Evolutionary conservation across 805 yeast genomes (phyloP).

Genomic region (Candida peoriensis): DNA sequence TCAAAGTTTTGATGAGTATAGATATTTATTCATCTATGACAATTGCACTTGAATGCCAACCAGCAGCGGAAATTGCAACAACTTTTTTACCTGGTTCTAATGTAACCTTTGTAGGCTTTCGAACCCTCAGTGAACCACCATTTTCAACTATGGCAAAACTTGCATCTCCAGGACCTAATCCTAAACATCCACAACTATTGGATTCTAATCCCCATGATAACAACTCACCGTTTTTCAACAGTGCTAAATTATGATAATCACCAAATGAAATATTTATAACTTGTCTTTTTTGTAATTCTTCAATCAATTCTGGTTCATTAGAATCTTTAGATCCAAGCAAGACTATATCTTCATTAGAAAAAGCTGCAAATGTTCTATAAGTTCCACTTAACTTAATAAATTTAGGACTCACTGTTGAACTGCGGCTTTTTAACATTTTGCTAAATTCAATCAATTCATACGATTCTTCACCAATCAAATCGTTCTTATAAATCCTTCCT

Average conservation of each 20-base stretch:
- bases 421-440: conserved; percentile 24
- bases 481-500: conserved; percentile 30
- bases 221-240: conserved; percentile 52
- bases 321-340: conserved; percentile 14
- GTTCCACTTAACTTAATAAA: conserved; percentile 53
- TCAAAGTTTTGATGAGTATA: conserved; percentile 8
- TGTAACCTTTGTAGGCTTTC: conserved; percentile 38
- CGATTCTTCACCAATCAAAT: conserved; percentile 17
- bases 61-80: conserved; percentile 64
- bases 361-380: conserved; percentile 47
- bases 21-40: conserved; percentile 19
- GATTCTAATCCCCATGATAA: conserved; percentile 69
- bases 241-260: conserved; percentile 65
- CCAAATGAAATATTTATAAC: conserved; percentile 60
- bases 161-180: conserved; percentile 41
- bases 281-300: conserved; percentile 40
- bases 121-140: conserved; percentile 26
- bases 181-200: conserved; percentile 62
- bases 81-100: conserved; percentile 23
- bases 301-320: conserved; percentile 30
- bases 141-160: conserved; percentile 18
- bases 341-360: conserved; percentile 42
- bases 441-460: conserved; percentile 28
- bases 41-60: conserved; percentile 77
- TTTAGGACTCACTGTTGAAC: conserved; percentile 22